Conservation (phyloP, 257 asterid species). For the Fraxinus quadrangulata region DNA sequence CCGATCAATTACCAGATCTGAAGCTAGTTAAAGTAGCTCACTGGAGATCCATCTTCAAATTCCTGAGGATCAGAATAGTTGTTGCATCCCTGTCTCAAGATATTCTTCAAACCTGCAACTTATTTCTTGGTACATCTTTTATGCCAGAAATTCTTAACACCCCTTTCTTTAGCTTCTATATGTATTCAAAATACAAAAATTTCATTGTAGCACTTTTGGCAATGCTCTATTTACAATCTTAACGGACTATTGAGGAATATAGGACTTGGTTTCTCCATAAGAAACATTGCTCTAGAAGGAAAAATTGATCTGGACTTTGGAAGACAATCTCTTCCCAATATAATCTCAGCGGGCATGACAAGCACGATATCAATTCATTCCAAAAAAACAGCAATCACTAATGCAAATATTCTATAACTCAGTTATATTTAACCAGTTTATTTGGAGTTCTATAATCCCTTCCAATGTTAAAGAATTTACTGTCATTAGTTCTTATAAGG, state of each 20-base stretch:
- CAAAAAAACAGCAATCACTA: neutral
- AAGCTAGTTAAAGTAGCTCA: neutral
- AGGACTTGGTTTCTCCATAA: neutral
- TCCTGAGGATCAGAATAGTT: neutral
- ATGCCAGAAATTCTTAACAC: neutral
- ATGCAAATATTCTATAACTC: neutral
- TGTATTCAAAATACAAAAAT: neutral
- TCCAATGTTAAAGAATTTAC: neutral
- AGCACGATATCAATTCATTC: neutral
- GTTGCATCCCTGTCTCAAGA: neutral
- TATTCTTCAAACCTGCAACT: neutral
- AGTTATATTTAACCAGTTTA: neutral
- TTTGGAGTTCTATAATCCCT: neutral
- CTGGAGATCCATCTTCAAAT: neutral
- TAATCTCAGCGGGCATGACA: neutral
- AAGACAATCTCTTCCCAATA: neutral
- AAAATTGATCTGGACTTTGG: neutral
- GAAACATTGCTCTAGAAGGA: neutral
- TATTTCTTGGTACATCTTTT: neutral
- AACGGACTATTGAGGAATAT: neutral
- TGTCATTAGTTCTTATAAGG: neutral
- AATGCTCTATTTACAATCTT: neutral
- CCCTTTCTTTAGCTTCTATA: neutral
- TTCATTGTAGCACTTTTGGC: neutral
- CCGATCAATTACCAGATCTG: neutral